Evolutionary conservation across 2,329 filamentous ascomycete genomes (phyloP).

Genomic region (Colletotrichum aenigma): DNA sequence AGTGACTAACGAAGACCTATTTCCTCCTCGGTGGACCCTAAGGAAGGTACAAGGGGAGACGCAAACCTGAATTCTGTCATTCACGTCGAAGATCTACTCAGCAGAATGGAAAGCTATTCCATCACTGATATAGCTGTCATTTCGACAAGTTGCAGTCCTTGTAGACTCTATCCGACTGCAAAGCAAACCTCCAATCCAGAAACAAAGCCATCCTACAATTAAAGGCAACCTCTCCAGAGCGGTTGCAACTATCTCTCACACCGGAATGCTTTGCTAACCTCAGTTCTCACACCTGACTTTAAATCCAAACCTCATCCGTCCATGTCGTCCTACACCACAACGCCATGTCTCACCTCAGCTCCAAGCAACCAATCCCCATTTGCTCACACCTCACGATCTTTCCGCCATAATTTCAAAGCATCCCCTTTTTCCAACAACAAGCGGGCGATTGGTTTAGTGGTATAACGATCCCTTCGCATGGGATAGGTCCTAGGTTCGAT

Average conservation of each 20-base stretch:
- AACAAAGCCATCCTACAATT: no score
- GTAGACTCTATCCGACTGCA: no score
- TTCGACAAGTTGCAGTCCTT: no score
- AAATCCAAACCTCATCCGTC: background rate
- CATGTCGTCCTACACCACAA: background rate
- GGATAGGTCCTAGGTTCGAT: background rate
- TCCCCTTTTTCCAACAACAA: fast-evolving
- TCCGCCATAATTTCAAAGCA: background rate
- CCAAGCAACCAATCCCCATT: background rate
- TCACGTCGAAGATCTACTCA: no score
- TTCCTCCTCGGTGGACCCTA: no score
- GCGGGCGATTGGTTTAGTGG: background rate
- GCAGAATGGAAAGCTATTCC: no score
- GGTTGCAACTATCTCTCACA: no score
- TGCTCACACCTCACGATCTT: background rate
- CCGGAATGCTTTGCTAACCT: background rate
- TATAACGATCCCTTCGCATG: background rate
- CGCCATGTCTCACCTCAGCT: background rate
- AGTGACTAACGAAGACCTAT: no score
- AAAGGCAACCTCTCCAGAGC: background rate
- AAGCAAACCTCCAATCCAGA: no score
- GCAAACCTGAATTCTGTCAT: no score
- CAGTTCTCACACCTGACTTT: background rate
- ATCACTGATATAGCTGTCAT: no score
- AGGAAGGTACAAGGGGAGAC: no score